These are phyloP conservation scores for Colletotrichum melonis DNA, from an alignment of 2,329 filamentous ascomycete species.

Conservation along the genomic window DNA sequence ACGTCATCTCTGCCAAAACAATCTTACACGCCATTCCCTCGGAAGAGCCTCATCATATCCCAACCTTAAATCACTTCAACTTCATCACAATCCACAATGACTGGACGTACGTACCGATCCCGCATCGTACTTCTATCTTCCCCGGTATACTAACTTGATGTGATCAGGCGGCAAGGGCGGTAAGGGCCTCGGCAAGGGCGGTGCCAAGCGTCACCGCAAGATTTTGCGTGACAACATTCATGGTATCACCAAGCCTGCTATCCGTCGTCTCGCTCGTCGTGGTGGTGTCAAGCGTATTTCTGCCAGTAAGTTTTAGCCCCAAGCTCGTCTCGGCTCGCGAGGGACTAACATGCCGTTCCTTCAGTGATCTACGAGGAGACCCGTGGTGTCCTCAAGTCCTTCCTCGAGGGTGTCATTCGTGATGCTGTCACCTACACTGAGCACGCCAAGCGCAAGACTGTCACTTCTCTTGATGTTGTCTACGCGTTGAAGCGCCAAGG, in stretches of 20 bases:
- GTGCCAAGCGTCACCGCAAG: conserved; percentile 99
- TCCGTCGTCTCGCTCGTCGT: conserved; percentile 98
- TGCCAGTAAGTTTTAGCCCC: conserved; percentile 72
- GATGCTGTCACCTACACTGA: conserved; percentile 83
- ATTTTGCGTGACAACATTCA: conserved; percentile 99
- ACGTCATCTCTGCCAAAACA: conserved; percentile 20
- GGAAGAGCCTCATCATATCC: neutral
- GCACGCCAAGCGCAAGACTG: conserved; percentile 85
- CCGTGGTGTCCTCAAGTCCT: conserved; percentile 81
- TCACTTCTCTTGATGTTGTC: conserved; percentile 76
- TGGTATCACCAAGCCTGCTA: conserved; percentile 98
- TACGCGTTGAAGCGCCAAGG: conserved; percentile 77
- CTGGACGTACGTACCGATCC: conserved; percentile 72
- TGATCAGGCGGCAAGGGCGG: conserved; percentile 87
- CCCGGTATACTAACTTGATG: conserved; percentile 8
- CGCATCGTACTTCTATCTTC: conserved; percentile 11
- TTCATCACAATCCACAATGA: conserved; percentile 64
- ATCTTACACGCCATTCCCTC: neutral
- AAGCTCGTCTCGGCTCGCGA: neutral
- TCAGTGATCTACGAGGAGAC: conserved; percentile 84
- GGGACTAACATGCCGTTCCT: conserved; percentile 34
- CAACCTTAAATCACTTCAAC: neutral
- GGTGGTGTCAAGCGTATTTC: conserved; percentile 99
- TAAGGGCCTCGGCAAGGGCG: conserved; percentile 98
- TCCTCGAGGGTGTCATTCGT: conserved; percentile 81